phyloP scores from a whole-genome alignment of 345 rosid species.

The Arabis hirsuta region DNA sequence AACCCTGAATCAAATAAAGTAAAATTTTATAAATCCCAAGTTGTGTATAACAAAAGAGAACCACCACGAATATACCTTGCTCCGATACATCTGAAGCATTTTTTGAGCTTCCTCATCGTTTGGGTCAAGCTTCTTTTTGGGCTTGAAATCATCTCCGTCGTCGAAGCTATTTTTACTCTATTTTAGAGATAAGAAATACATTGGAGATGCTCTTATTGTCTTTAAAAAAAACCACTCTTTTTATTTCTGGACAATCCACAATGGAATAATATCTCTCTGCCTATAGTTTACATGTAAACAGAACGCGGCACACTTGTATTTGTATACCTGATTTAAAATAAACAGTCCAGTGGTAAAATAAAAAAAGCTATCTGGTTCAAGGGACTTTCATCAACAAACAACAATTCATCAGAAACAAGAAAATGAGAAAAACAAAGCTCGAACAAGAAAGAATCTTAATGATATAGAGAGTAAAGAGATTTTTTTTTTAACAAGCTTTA shows the following conservation, averaged over 20 bases:
- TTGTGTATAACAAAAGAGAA: too few species aligned
- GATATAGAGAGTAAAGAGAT: not conserved
- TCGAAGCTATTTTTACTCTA: slow-evolving; percentile 11
- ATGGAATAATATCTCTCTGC: not conserved
- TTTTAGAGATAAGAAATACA: too few species aligned
- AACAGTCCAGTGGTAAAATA: not conserved
- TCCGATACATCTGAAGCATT: not conserved
- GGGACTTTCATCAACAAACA: not conserved
- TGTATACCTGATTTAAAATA: not conserved
- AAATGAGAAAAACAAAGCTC: not conserved
- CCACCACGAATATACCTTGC: too few species aligned
- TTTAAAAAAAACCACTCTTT: not conserved
- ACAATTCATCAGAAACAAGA: not conserved
- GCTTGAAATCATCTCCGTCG: slow-evolving; percentile 7
- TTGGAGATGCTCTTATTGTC: too few species aligned
- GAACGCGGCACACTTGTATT: not conserved
- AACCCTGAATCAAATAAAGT: not conserved
- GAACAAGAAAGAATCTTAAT: not conserved
- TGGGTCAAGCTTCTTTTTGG: slow-evolving; percentile 1
- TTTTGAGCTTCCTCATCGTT: slow-evolving; percentile 18
- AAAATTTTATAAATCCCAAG: too few species aligned
- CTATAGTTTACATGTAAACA: not conserved
- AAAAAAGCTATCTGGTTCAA: not conserved
- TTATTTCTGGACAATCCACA: not conserved
- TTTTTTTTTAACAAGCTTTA: slow-evolving; percentile 61